phyloP scores from a whole-genome alignment of 306 rosid species.

The Hylodesmum podocarpum region DNA sequence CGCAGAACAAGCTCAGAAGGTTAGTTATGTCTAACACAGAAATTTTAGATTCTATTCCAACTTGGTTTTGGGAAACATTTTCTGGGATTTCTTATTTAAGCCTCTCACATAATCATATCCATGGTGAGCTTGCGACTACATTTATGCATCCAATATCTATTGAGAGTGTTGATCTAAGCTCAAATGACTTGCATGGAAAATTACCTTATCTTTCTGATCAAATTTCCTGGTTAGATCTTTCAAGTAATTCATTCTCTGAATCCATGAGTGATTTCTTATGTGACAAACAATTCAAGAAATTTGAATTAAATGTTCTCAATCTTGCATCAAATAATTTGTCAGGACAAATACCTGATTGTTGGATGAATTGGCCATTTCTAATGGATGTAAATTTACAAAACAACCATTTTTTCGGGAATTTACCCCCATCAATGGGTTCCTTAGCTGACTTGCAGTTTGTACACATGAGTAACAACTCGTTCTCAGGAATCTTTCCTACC shows the following conservation, averaged over 20 bases:
- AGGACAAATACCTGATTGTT: conserved; percentile 12
- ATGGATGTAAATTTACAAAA: not conserved
- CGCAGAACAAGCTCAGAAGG: not conserved
- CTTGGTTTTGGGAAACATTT: not conserved
- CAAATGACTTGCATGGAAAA: not conserved
- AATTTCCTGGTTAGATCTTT: not conserved
- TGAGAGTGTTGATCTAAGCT: not conserved
- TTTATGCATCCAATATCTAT: not conserved
- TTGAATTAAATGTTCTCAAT: not conserved
- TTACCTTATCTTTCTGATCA: not conserved
- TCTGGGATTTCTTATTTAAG: not conserved
- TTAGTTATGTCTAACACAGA: conserved; percentile 9
- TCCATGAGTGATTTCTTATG: not conserved
- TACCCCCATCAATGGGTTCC: not conserved
- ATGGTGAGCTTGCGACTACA: not conserved
- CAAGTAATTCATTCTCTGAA: conserved; percentile 6
- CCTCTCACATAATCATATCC: conserved; percentile 13
- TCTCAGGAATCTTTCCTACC: not conserved
- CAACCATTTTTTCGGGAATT: not conserved
- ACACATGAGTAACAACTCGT: not conserved
- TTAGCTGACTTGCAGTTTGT: not conserved
- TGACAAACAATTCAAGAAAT: not conserved
- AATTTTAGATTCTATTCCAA: conserved; percentile 13
- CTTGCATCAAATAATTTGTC: conserved; percentile 25
- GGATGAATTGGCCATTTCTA: not conserved